These are phyloP conservation scores for Talaromyces sp. DNA, from an alignment of 2,329 filamentous ascomycete species.

Conservation along the genomic window DNA sequence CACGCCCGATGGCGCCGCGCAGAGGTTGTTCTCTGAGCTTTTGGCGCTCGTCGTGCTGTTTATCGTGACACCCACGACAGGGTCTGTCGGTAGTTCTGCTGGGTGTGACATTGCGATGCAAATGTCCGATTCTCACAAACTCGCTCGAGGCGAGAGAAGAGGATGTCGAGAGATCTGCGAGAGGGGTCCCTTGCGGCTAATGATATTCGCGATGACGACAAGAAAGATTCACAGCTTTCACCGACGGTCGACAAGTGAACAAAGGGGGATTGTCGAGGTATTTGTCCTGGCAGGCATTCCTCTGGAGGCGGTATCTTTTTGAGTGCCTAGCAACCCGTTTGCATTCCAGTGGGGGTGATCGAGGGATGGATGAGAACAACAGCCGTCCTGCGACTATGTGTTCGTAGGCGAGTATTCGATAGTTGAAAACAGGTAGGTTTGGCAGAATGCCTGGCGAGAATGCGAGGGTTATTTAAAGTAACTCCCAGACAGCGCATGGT, in stretches of 20 bases:
- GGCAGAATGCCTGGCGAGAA: neutral
- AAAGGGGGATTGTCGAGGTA: neutral
- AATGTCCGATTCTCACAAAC: neutral
- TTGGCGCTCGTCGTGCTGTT: neutral
- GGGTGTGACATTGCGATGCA: constrained; percentile 1
- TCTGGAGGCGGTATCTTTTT: neutral
- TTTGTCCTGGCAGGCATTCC: neutral
- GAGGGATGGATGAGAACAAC: neutral
- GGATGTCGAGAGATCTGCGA: neutral
- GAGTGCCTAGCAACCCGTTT: neutral
- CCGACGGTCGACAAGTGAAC: neutral
- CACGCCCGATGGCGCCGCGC: neutral
- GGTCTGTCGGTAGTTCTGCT: constrained; percentile 5
- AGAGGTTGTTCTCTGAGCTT: neutral
- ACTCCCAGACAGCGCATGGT: neutral
- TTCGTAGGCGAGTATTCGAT: neutral
- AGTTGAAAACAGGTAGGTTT: neutral
- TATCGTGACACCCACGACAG: constrained; percentile 9
- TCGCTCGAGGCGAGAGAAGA: constrained; percentile 11
- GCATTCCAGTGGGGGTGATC: neutral
- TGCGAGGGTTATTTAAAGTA: neutral
- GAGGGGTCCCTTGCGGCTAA: neutral
- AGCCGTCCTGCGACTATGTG: neutral
- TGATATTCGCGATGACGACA: neutral
- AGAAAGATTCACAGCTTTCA: neutral